Evolutionary conservation across 2,329 filamentous ascomycete genomes (phyloP).

Genomic region (Trichoderma brevicompactum): DNA sequence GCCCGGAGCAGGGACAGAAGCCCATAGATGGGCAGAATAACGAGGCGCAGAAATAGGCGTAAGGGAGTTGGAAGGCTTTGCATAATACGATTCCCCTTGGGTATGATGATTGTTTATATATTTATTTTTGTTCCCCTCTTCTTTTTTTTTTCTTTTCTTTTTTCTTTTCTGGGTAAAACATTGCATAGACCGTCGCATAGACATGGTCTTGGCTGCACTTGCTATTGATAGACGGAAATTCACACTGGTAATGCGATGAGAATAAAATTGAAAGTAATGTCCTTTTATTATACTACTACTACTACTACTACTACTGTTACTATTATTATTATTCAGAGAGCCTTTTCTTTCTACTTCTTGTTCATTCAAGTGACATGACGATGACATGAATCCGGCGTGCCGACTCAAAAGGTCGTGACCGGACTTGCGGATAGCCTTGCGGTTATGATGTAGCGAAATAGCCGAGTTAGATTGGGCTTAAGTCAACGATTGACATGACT

Average conservation of each 20-base stretch:
- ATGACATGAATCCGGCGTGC: not conserved
- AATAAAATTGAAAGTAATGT: conserved; percentile 22
- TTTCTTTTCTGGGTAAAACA: conserved; percentile 18
- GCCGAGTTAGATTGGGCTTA: not conserved
- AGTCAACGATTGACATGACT: not conserved
- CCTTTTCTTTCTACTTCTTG: not conserved
- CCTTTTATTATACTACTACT: conserved; percentile 3
- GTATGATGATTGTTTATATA: conserved; percentile 24
- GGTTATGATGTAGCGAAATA: not conserved
- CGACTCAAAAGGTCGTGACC: not conserved
- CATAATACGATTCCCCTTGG: conserved; percentile 29
- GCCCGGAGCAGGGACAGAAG: conserved; percentile 30
- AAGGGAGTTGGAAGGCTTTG: conserved; percentile 31
- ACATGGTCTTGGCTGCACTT: conserved; percentile 5
- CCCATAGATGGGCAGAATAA: conserved; percentile 30
- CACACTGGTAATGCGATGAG: conserved; percentile 19
- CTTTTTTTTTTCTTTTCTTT: conserved; percentile 10
- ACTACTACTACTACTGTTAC: conserved; percentile 4
- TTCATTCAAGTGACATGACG: not conserved
- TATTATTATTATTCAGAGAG: not conserved
- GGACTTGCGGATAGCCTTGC: not conserved
- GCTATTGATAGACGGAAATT: conserved; percentile 24
- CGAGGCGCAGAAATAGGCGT: conserved; percentile 38
- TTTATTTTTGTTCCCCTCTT: conserved; percentile 24
- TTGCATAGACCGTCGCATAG: conserved; percentile 17